Evolutionary conservation across 768 basidiomycete genomes (phyloP).

Genomic region (Obba rivulosa): DNA sequence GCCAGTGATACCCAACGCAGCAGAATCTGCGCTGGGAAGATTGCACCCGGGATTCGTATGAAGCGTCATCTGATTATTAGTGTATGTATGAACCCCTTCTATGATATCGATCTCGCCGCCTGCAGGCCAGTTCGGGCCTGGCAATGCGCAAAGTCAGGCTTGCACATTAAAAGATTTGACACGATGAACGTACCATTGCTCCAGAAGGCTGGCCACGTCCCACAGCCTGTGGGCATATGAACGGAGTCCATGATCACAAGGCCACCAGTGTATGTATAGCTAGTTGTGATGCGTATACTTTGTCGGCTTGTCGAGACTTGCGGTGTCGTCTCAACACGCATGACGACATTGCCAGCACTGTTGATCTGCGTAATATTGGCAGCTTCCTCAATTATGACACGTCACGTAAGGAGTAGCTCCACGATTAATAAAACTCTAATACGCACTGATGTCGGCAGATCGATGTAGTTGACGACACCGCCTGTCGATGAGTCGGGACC

Average conservation of each 20-base stretch:
- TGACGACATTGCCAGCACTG: conserved; percentile 67
- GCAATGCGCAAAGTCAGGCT: not conserved
- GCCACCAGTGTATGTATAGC: conserved; percentile 53
- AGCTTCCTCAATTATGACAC: conserved; percentile 34
- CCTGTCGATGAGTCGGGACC: conserved; percentile 64
- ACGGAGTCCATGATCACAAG: conserved; percentile 78
- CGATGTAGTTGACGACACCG: conserved; percentile 64
- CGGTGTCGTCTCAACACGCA: conserved; percentile 84
- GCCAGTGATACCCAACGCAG: conserved; percentile 52
- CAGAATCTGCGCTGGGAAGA: conserved; percentile 43
- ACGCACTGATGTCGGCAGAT: conserved; percentile 54
- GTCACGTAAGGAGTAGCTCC: not conserved
- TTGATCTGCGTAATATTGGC: conserved; percentile 66
- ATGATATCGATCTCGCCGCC: conserved; percentile 80
- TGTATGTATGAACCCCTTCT: conserved; percentile 79
- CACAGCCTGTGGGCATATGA: conserved; percentile 90
- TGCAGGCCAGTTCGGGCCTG: conserved; percentile 57
- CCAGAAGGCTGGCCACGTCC: conserved; percentile 66
- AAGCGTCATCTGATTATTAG: conserved; percentile 76
- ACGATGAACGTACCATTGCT: conserved; percentile 26
- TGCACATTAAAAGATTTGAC: not conserved
- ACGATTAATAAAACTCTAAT: not conserved
- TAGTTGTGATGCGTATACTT: conserved; percentile 73
- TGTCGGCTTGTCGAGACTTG: conserved; percentile 61
- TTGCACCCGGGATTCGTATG: conserved; percentile 73